Evolutionary conservation across 2,329 filamentous ascomycete species (phyloP), one percentile per base, ranked within the genome.

Genomic region (Alternaria arbusti): DNA sequence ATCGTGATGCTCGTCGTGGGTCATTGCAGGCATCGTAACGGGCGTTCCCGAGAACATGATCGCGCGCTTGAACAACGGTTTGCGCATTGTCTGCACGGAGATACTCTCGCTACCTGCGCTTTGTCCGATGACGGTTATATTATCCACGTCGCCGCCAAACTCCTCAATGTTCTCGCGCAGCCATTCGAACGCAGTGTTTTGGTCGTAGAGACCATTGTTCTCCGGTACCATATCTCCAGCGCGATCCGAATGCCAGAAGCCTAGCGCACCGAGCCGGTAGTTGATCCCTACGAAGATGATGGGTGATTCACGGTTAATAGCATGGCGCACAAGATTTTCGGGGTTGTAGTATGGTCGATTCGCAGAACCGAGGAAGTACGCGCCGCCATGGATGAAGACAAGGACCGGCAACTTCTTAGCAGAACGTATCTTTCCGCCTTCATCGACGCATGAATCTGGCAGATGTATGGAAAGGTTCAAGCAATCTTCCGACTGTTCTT

Each of bases 371-470:
- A 83, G 79, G 5, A 78, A 73, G 49, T 83, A 82, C 0, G 82
- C 85, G 5, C 86, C 85, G 1, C 86, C 86, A 63, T 87, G 84
- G 4, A 87, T 81, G 64, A 85, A 86, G 3, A 85, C 79, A 25
- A 87, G 73, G 1, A 87, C 85, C 0, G 85, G 85, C 3, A 86
- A 74, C 32, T 63, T 69, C 13, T 45, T 45, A 5, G n/a, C 6
- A 72, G 76, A 7, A 9, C 30, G 20, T 10, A 63, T 26, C 51
- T 58, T 11, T 2, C 43, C 25, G 30, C 58, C 1, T 83, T 84
- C 0, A 81, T 77, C 40, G 8, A 67, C 0, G 80, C 81, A 61
- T 85, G 80, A 62, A 84, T 86, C 12, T 6, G 66, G 66, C 0
- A 69, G 28, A 15, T 61, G 45, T 12, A 70, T 64, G 2, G 64